phyloP scores from a whole-genome alignment of 306 rosid species.

The Fragaria nilgerrensis region DNA sequence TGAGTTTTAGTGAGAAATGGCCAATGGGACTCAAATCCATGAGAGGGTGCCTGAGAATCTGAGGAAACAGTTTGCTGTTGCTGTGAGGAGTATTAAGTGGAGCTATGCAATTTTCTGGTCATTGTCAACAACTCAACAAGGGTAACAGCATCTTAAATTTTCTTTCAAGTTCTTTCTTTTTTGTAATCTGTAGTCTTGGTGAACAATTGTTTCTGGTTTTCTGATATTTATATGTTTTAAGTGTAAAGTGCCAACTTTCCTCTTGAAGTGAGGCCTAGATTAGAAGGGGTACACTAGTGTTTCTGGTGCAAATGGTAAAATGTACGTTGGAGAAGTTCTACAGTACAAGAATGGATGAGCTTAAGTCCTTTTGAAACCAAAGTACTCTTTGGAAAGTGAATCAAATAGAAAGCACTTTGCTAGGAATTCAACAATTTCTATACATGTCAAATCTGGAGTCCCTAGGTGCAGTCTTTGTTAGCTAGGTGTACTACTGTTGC shows the following conservation, averaged over 20 bases:
- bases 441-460: background rate
- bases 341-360: background rate
- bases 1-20: slow-evolving; percentile 33
- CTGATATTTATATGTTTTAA: background rate
- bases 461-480: background rate
- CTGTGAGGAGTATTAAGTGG: slow-evolving; percentile 83
- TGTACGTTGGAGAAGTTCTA: background rate
- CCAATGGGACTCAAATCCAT: slow-evolving; percentile 37
- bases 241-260: background rate
- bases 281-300: background rate
- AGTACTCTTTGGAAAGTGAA: background rate
- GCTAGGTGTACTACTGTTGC: background rate
- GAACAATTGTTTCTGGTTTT: slow-evolving; percentile 5
- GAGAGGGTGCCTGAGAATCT: slow-evolving; percentile 45
- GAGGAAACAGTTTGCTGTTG: slow-evolving; percentile 66
- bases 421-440: background rate
- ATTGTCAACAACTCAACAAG: slow-evolving; percentile 53
- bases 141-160: slow-evolving; percentile 35
- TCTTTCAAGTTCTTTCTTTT: background rate
- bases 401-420: background rate
- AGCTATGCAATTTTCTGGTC: slow-evolving; percentile 93
- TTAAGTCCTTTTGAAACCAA: background rate
- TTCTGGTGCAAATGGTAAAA: background rate
- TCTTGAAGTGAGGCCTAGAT: background rate
- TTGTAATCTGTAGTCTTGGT: background rate